Base-by-base conservation (phyloP, 345 rosid genomes). In the Excoecaria agallocha region DNA sequence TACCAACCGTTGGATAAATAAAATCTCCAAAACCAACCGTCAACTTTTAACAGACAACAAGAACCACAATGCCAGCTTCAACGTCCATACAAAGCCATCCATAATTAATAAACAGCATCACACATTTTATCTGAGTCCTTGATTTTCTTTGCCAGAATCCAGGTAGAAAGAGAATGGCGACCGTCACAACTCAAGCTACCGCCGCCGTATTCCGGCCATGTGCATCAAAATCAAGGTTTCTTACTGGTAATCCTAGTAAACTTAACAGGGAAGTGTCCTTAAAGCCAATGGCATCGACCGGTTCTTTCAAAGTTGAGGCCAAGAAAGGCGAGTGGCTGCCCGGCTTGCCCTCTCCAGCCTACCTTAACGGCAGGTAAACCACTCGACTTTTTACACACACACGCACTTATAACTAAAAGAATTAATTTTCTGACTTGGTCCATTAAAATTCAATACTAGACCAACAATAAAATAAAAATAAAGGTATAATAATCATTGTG, bases 251-350 rank as follows among this genome's bases (percentile, higher is more conserved):
- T 71, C 80, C 93, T 0, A 74, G 83, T 58, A 88, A 78, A 74
- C 70, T 90, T 57, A 81, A 77, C 81, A 83, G 87, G 24, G 87
- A 81, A 22, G 66, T 89, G 54, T 64, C 86, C 66, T 64, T 90
- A 46, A 89, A 79, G 67, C 76, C 92, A 38, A 41, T 77, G 50
- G 58, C 68, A 37, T 57, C 83, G 2, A 22, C 86, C 49, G 17
- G 66, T 48, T 76, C 85, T 24, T 81, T 89, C 82, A 92, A 85
- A 79, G 90, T 88, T 64, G 92, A 87, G 73, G 97, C 97, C 83
- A 90, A 88, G 91, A 87, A 91, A 77, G 97, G 98, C n/a, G 93
- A 94, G 82, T 94, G 98, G 98, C 77, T 94, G 79, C 98, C 98
- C 1, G 97, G 96, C 69, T 80, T 90, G 82, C 56, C 97, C 3